These are phyloP conservation scores for Sporormia fimetaria DNA, from an alignment of 495 filamentous ascomycete species.

Conservation along the genomic window DNA sequence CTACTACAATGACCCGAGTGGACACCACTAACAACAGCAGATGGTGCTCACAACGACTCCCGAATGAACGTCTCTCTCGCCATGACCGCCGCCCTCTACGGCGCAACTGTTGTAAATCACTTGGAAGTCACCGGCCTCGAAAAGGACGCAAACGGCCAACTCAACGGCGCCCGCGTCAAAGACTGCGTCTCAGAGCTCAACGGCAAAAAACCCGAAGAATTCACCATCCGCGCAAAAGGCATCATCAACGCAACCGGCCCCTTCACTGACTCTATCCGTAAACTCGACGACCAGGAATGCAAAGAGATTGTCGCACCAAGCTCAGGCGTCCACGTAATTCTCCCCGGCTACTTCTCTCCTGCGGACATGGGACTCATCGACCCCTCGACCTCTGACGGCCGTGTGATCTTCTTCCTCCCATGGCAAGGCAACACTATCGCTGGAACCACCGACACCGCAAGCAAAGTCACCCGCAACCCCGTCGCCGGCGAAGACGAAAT, in stretches of 20 bases:
- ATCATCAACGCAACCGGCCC: slow-evolving; percentile 96
- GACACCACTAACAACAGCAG: slow-evolving; percentile 33
- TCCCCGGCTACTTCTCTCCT: slow-evolving; percentile 92
- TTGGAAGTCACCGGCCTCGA: slow-evolving; percentile 74
- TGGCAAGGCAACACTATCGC: slow-evolving; percentile 99
- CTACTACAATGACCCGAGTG: not conserved
- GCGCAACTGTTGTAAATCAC: slow-evolving; percentile 86
- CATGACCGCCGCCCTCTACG: slow-evolving; percentile 91
- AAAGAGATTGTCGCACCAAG: slow-evolving; percentile 88
- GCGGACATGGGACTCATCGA: slow-evolving; percentile 96
- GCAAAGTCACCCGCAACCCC: slow-evolving; percentile 69
- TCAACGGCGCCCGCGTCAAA: slow-evolving; percentile 68
- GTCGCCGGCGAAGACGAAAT: slow-evolving; percentile 88
- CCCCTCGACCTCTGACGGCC: slow-evolving; percentile 83
- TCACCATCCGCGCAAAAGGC: slow-evolving; percentile 71
- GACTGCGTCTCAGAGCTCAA: slow-evolving; percentile 57
- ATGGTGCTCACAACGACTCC: slow-evolving; percentile 96
- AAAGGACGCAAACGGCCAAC: slow-evolving; percentile 67
- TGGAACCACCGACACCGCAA: slow-evolving; percentile 86
- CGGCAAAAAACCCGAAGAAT: slow-evolving; percentile 45
- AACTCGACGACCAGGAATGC: slow-evolving; percentile 66
- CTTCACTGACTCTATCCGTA: slow-evolving; percentile 85
- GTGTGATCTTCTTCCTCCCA: slow-evolving; percentile 97
- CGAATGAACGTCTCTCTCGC: slow-evolving; percentile 96
- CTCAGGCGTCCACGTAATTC: slow-evolving; percentile 87